Conservation (phyloP, 2,329 filamentous ascomycete genomes). For the Aureobasidium mangrovei region DNA sequence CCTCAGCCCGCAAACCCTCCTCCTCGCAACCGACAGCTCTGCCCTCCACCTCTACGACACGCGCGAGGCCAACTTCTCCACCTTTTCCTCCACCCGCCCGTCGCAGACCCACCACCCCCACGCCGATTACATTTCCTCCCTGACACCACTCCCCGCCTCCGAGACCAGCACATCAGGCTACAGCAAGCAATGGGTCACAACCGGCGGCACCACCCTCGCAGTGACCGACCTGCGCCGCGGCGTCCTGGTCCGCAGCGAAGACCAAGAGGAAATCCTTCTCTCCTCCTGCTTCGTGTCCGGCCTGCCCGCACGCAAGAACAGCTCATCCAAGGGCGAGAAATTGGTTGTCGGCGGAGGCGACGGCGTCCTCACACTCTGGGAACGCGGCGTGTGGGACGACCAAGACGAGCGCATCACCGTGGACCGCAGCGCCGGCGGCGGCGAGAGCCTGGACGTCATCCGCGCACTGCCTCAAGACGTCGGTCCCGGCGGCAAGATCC, state of each 20-base stretch:
- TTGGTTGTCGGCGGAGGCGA: constrained; percentile 68
- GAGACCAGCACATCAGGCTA: constrained; percentile 77
- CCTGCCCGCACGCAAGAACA: constrained; percentile 54
- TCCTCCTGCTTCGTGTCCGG: constrained; percentile 71
- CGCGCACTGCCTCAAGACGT: constrained; percentile 61
- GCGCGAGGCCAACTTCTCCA: constrained; percentile 33
- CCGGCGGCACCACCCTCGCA: constrained; percentile 81
- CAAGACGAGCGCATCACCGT: constrained; percentile 83
- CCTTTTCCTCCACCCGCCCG: constrained; percentile 52
- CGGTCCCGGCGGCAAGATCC: constrained; percentile 58
- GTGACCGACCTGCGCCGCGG: constrained; percentile 82
- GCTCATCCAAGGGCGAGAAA: constrained; percentile 62
- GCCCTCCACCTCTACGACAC: constrained; percentile 83
- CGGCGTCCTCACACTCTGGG: constrained; percentile 86
- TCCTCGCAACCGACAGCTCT: constrained; percentile 84
- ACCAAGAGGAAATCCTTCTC: constrained; percentile 91
- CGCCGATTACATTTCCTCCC: constrained; percentile 82
- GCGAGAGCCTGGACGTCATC: constrained; percentile 75
- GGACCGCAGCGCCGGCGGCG: constrained; percentile 50
- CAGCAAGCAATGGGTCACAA: constrained; percentile 90
- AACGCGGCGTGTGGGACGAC: constrained; percentile 90
- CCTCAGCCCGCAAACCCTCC: constrained; percentile 77
- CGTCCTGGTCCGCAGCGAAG: constrained; percentile 79
- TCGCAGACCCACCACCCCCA: constrained; percentile 79
- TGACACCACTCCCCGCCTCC: constrained; percentile 73